Base-by-base conservation (phyloP, 371 early-diverging fungal genomes). In the Circinella minor region DNA sequence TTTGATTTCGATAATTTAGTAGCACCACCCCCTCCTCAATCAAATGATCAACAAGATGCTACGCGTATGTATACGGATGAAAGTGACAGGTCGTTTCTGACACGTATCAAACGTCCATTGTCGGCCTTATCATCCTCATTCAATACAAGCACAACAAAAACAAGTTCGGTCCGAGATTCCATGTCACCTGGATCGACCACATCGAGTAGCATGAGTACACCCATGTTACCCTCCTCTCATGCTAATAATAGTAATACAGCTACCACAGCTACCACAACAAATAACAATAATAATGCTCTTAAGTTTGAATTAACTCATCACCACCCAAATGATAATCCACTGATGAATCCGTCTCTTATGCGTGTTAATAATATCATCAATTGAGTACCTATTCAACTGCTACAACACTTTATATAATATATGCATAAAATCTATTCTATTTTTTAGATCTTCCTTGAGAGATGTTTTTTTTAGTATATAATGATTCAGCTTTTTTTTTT, bases 311-410 rank as follows among this genome's bases (percentile, higher is more conserved):
- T 69, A 5, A 60, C 51, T 5, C 51, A 34, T 43, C 47, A 67
- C 46, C 54, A 72, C 15, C 57, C 57, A 11, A 57, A 34, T n/a
- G 57, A 57, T 13, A 57, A 57, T 14, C 57, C 57, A 27, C 27
- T 57, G 57, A 57, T 79, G 57, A 73, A 77, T 61, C 80, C 80
- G 47, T 79, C 80, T 15, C 57, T 77, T 27, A 79, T 79, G 80
- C 73, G 77, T 48, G 80, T 79, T 8, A 77, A 79, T 61, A 79
- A 77, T 46, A 73, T 79, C 9, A 60, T 79, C 36, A 79, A 79
- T 62, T 79, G 70, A 63, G 55, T 27, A 27, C 1, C 27, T 27
- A 27, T 27, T 27, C 27, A 27, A 27, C 27, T 27, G 2, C 27
- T 27, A 27, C 27, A 2, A 27, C 2, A 27, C 1, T 27, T 27